Percentiles rank a stretch among this genome's conserved stretches.
These are phyloP conservation scores for Cyclotella atomus DNA, from an alignment of 108 stramenopile species.

Conservation along the genomic window DNA sequence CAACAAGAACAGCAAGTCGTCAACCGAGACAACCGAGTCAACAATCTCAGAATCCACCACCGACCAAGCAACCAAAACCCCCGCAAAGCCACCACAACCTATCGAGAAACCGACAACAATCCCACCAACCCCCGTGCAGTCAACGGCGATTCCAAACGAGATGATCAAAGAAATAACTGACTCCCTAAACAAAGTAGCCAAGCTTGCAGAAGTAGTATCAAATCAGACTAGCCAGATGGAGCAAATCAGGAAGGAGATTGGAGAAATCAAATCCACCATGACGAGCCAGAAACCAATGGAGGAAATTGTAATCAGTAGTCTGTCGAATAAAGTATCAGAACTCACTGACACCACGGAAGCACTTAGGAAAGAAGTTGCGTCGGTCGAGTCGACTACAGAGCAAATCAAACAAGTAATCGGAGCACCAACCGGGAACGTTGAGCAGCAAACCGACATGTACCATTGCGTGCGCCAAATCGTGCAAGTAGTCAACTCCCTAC, in stretches of 20 bases:
- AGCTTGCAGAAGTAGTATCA: not conserved
- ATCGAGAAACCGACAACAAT: too few relatives aligned
- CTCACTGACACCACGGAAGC: not conserved
- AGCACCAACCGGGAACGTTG: not conserved
- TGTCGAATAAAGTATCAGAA: not conserved
- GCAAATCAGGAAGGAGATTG: not conserved
- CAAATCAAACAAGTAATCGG: not conserved
- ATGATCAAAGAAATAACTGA: not conserved
- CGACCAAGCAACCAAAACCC: not conserved
- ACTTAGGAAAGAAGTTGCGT: not conserved
- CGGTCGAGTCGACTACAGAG: not conserved
- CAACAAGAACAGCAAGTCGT: not conserved
- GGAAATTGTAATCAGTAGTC: not conserved
- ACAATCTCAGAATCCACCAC: not conserved
- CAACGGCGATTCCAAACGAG: not conserved
- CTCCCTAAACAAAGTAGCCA: not conserved
- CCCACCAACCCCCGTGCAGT: not conserved
- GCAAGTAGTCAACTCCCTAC: too few relatives aligned
- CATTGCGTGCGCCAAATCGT: too few relatives aligned
- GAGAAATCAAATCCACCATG: not conserved
- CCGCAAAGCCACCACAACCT: not conserved
- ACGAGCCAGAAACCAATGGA: not conserved
- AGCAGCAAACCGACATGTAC: too few relatives aligned
- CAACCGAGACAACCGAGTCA: not conserved
- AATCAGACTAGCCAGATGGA: not conserved